Conservation (phyloP, 2,329 filamentous ascomycete genomes). For the Colletotrichum phormii region DNA sequence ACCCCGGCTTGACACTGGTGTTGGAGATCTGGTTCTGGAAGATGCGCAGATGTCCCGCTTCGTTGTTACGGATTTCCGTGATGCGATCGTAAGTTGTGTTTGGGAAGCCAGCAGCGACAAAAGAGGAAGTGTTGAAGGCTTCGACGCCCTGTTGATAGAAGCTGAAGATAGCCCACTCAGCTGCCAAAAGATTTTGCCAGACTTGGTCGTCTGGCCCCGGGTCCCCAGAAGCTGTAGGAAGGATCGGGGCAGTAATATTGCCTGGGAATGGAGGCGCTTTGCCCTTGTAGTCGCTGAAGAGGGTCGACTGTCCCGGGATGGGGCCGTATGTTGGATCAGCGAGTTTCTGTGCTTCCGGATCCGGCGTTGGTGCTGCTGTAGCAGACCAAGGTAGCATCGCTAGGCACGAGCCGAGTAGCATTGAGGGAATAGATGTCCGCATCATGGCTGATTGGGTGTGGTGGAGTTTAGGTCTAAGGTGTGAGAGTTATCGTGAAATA, state of each 20-base stretch:
- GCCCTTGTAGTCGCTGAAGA: background rate
- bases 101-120: background rate
- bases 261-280: background rate
- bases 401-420: background rate
- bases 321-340: background rate
- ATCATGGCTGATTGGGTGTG: background rate
- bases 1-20: slow-evolving; percentile 52
- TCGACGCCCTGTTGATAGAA: slow-evolving; percentile 49
- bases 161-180: slow-evolving; percentile 57
- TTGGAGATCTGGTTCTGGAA: slow-evolving; percentile 56
- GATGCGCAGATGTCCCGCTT: slow-evolving; percentile 56
- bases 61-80: slow-evolving; percentile 53
- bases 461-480: background rate
- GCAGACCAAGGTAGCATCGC: background rate
- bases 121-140: background rate
- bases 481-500: no score
- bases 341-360: background rate
- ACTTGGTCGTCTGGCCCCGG: slow-evolving; percentile 53
- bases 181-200: slow-evolving; percentile 56
- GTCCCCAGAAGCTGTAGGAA: background rate
- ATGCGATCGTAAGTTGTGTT: background rate
- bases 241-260: background rate
- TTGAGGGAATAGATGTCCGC: background rate
- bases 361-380: background rate
- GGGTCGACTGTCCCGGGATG: background rate